phyloP scores from a whole-genome alignment of 2,329 filamentous ascomycete genomes.

The Neopestalotiopsis sp. region DNA sequence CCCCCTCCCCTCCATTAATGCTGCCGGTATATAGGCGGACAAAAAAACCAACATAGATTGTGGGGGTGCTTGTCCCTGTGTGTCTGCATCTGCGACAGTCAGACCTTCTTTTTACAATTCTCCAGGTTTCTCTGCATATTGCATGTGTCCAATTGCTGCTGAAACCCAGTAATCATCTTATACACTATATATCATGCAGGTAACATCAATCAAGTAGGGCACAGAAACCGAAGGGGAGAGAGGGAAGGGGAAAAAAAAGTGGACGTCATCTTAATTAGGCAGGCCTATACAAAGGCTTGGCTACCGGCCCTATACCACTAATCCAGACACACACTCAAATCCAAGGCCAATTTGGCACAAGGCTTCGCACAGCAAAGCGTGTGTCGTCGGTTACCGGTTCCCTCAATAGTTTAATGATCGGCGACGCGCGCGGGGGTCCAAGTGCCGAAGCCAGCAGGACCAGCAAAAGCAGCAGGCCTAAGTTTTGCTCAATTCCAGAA shows the following conservation, averaged over 20 bases:
- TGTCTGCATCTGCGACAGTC: not conserved
- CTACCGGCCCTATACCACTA: not conserved
- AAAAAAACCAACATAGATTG: not conserved
- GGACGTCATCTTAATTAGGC: not conserved
- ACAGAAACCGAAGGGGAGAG: no score
- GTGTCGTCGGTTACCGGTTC: not conserved
- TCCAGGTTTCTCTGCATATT: not conserved
- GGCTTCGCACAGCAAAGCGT: not conserved
- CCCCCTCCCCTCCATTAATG: not conserved
- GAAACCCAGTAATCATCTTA: not conserved
- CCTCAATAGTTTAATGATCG: no score
- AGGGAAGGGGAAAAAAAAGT: no score
- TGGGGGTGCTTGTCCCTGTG: not conserved
- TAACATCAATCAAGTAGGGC: no score
- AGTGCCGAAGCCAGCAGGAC: no score
- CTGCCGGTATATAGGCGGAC: not conserved
- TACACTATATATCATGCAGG: not conserved
- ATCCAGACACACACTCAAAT: not conserved
- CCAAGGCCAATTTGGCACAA: not conserved
- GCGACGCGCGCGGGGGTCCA: no score
- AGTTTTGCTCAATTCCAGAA: no score
- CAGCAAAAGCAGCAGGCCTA: no score
- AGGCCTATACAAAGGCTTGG: not conserved
- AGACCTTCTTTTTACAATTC: not conserved
- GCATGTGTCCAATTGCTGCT: no score